Base-by-base conservation (phyloP, 139 green algal genomes). In the Ulvella scutata region DNA sequence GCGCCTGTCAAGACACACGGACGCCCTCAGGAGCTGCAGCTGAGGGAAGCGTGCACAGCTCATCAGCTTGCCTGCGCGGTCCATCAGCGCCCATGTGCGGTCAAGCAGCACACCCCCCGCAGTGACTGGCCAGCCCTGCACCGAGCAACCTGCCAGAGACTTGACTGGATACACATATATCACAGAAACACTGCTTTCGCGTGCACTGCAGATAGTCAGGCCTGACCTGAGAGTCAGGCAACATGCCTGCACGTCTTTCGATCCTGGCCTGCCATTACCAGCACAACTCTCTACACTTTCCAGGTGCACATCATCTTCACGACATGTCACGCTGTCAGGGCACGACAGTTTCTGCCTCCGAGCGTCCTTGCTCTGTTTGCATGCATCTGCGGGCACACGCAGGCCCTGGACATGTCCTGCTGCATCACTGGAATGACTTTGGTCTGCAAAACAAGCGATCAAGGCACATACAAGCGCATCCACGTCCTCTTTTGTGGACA, bases 91-190 rank as follows among this genome's bases (percentile, higher is more conserved):
- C 92, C 92, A 97, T 72, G 89, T 79, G 17, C 92, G 78, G 82
- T 97, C 92, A 62, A 86, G 87, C 72, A 92, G 82, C 72, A 97
- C 82, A 36, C 92, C 92, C 43, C 76, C 84, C 31, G 85, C 81
- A 9, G 85, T 83, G 4, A 91, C 35, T 2, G 86, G 85, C 86
- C 86, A 91, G 4, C 23, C 72, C 78, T 4, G 72, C 60, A 84
- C 84, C 43, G 61, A 21, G 61, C 87, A 81, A 23, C 82, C 73
- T 3, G 67, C 82, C 43, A 86, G 92, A 2, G 91, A 96, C 87
- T 97, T 97, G 79, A 97, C 87, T 2, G 92, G 92, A 79, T 97
- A 97, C 43, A 97, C 61, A 72, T 77, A 88, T 36, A 96, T 80
- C n/a, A 43, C 76, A 26, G 73, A 37, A 13, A 93, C 61, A 3